Evolutionary conservation across 2,329 filamentous ascomycete species (phyloP).

Genomic region (Colletotrichum neosansevieriae): DNA sequence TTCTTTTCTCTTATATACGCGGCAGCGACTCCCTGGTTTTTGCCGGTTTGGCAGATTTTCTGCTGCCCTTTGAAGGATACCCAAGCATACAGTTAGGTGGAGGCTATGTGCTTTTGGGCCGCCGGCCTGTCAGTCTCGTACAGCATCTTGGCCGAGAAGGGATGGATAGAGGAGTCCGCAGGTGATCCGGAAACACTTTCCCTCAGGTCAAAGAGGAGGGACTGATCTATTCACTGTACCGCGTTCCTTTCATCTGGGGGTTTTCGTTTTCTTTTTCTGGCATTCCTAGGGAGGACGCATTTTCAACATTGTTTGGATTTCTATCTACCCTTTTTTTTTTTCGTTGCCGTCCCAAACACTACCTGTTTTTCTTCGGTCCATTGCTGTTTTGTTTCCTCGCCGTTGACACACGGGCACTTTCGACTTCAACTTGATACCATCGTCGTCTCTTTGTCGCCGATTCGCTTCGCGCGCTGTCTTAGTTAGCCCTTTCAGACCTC

Average conservation of each 20-base stretch:
- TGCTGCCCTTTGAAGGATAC: constrained; percentile 47
- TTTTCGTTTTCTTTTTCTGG: not conserved
- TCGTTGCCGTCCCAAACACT: not conserved
- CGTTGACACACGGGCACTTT: constrained; percentile 32
- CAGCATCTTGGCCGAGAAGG: constrained; percentile 49
- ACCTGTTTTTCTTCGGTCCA: constrained; percentile 28
- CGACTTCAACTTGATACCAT: constrained; percentile 40
- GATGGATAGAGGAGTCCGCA: constrained; percentile 56
- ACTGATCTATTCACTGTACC: constrained; percentile 26
- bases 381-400: constrained; percentile 18
- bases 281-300: constrained; percentile 27
- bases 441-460: constrained; percentile 32
- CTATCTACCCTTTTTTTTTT: constrained; percentile 5
- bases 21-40: constrained; percentile 35
- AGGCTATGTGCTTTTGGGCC: constrained; percentile 52
- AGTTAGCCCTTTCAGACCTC: constrained; percentile 24
- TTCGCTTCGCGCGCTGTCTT: constrained; percentile 28
- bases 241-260: constrained; percentile 27
- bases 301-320: constrained; percentile 16
- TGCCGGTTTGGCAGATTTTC: constrained; percentile 32
- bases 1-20: constrained; percentile 39
- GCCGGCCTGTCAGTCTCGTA: constrained; percentile 47
- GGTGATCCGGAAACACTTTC: constrained; percentile 36
- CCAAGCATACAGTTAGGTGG: constrained; percentile 51
- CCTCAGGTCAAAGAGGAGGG: constrained; percentile 15